A percentile compares a stretch with the other conserved stretches of the same genome.
phyloP scores from a whole-genome alignment of 2,329 filamentous ascomycete genomes.

The Fusarium algeriense region DNA sequence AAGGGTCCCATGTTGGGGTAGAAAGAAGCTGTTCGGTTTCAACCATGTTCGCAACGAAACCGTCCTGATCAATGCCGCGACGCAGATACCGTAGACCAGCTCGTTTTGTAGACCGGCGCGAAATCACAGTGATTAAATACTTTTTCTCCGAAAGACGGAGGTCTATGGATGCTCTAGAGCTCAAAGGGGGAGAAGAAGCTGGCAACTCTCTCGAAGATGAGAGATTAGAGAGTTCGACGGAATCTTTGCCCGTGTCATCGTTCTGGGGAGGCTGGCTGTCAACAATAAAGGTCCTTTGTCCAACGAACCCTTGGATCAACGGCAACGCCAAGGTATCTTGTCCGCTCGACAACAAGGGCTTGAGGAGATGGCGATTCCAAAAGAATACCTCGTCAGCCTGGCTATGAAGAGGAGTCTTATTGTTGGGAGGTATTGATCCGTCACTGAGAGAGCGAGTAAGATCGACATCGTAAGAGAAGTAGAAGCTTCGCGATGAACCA shows the following conservation, averaged over 20 bases:
- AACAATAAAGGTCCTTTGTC: slow-evolving; percentile 83
- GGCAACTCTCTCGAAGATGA: slow-evolving; percentile 47
- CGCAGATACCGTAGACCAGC: slow-evolving; percentile 91
- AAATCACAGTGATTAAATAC: slow-evolving; percentile 89
- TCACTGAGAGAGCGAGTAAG: slow-evolving; percentile 76
- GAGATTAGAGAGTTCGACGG: slow-evolving; percentile 60
- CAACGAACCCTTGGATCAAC: slow-evolving; percentile 93
- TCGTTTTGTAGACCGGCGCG: slow-evolving; percentile 86
- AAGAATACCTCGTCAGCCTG: slow-evolving; percentile 85
- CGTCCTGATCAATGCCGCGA: slow-evolving; percentile 90
- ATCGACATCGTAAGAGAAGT: slow-evolving; percentile 95
- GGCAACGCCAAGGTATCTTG: slow-evolving; percentile 80
- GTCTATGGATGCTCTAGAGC: slow-evolving; percentile 52
- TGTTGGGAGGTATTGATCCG: slow-evolving; percentile 33
- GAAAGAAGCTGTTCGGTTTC: slow-evolving; percentile 97
- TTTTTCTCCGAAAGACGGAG: slow-evolving; percentile 63
- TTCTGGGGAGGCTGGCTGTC: slow-evolving; percentile 70
- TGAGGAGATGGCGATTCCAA: slow-evolving; percentile 85
- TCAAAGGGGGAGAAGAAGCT: slow-evolving; percentile 44
- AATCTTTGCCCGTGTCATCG: slow-evolving; percentile 60
- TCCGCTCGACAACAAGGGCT: slow-evolving; percentile 79
- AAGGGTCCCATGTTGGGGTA: slow-evolving; percentile 71
- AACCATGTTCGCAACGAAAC: slow-evolving; percentile 88
- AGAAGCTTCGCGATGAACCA: slow-evolving; percentile 85
- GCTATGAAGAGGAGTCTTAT: slow-evolving; percentile 70